Evolutionary conservation across 257 asterid genomes (phyloP).

Genomic region (Solanum commersonii): DNA sequence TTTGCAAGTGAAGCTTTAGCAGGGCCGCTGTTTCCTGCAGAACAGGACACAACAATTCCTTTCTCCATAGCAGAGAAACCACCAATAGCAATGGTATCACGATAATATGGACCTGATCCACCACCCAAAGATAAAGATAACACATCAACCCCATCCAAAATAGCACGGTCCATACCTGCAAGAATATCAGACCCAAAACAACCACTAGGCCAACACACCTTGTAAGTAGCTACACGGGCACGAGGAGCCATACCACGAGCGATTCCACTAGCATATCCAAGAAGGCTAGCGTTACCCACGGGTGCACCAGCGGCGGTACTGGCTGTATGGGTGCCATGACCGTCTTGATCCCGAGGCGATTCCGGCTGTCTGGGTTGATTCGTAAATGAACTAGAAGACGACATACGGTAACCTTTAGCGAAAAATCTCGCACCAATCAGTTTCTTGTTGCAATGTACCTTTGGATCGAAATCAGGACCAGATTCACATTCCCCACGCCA

Average conservation of each 20-base stretch:
- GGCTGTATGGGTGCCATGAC: slow-evolving; percentile 45
- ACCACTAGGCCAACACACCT: slow-evolving; percentile 31
- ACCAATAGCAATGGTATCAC: slow-evolving; percentile 38
- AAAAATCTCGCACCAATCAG: slow-evolving; percentile 31
- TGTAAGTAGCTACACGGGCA: slow-evolving; percentile 37
- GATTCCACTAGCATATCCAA: slow-evolving; percentile 35
- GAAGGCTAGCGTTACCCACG: slow-evolving; percentile 29
- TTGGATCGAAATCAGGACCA: slow-evolving; percentile 24
- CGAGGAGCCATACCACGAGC: slow-evolving; percentile 42
- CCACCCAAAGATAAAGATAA: slow-evolving; percentile 37
- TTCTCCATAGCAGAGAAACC: slow-evolving; percentile 32
- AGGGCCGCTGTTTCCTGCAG: slow-evolving; percentile 45
- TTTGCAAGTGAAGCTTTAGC: slow-evolving; percentile 27
- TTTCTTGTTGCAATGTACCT: slow-evolving; percentile 29
- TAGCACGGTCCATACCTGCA: slow-evolving; percentile 39
- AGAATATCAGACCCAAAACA: slow-evolving; percentile 42
- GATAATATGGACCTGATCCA: slow-evolving; percentile 41
- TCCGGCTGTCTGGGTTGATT: slow-evolving; percentile 4
- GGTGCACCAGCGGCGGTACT: slow-evolving; percentile 35
- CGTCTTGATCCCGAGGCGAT: slow-evolving; percentile 35
- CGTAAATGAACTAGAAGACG: background rate
- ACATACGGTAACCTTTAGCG: slow-evolving; percentile 28
- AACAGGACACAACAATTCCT: slow-evolving; percentile 35
- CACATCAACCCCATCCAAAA: slow-evolving; percentile 35
- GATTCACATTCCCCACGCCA: slow-evolving; percentile 35